Base-by-base conservation (phyloP, 73 alveolate species). In the Paramecium sonneborni region DNA sequence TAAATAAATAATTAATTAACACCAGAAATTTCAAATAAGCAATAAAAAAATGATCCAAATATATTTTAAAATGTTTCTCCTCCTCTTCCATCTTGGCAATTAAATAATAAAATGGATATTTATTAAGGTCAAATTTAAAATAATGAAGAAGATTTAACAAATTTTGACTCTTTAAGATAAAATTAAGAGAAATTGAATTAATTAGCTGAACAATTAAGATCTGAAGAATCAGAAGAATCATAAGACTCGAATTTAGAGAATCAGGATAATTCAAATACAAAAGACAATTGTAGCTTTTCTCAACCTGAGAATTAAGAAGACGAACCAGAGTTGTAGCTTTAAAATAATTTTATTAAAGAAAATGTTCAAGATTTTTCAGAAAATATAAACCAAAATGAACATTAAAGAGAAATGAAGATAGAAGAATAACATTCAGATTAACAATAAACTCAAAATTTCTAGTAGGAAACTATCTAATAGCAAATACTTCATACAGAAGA, bases 141-240 rank as follows among this genome's bases (percentile, higher is more conserved):
- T 1, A 0, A 74, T 8, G 87, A 35, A 21, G 57, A 74, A 32
- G 90, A 79, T 26, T 43, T 20, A 9, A 4, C 76, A 79, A 79
- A 79, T 79, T 18, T 79, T 41, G 41, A 79, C 8, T 24, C 24
- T 21, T 79, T 79, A 46, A 38, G 41, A 79, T 24, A 34, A 46
- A 79, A 79, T 79, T 24, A 79, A 43, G 90, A 79, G 35, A 46
- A 18, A 24, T 24, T 79, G 18, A 79, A 79, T 24, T 30, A 43
- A 23, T 43, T 79, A 43, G 90, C 74, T 10, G 21, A 79, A 79
- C 15, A 79, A 43, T 79, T 23, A 18, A n/a, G 55, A 79, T 79
- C 90, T 4, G 90, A 79, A 9, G 84, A 30, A 62, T 79, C 90
- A 38, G 90, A 79, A 18, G 55, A 38, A 30, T n/a, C n/a, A n/a